Percentiles rank a stretch among this genome's conserved stretches.
phyloP scores from a whole-genome alignment of 2,329 filamentous ascomycete genomes.

The Colletotrichum cordylinicola region DNA sequence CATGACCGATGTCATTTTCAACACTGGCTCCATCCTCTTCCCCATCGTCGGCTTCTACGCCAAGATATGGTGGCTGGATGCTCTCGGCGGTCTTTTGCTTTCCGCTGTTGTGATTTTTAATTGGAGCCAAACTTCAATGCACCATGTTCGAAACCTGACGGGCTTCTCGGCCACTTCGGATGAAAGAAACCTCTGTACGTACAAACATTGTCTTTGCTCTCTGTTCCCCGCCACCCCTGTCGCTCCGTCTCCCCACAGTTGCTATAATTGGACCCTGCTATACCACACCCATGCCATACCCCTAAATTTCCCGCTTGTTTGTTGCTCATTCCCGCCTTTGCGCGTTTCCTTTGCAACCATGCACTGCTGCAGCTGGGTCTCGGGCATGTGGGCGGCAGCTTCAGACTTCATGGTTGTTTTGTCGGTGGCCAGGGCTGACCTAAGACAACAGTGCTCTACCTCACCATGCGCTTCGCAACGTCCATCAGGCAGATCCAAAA shows the following conservation, averaged over 20 bases:
- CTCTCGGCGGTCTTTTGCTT: slow-evolving; percentile 79
- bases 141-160: slow-evolving; percentile 82
- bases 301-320: neutral
- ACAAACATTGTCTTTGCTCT: neutral
- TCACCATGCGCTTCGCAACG: slow-evolving; percentile 92
- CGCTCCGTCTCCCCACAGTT: slow-evolving; percentile 2
- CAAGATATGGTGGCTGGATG: slow-evolving; percentile 84
- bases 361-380: neutral
- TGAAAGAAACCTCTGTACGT: slow-evolving; percentile 73
- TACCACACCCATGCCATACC: neutral
- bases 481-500: slow-evolving; percentile 88
- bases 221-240: neutral
- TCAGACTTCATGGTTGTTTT: neutral
- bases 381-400: neutral
- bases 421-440: neutral
- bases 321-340: neutral
- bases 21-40: slow-evolving; percentile 87
- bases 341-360: neutral
- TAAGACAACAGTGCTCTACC: slow-evolving; percentile 67
- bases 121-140: slow-evolving; percentile 75
- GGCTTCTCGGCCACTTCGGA: slow-evolving; percentile 81
- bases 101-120: slow-evolving; percentile 80
- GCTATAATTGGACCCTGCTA: neutral
- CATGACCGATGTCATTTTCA: slow-evolving; percentile 85
- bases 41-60: slow-evolving; percentile 80